These are phyloP conservation scores for Debaryomyces robertsiae DNA, from an alignment of 1,139 yeast genomes.

Conservation along the genomic window DNA sequence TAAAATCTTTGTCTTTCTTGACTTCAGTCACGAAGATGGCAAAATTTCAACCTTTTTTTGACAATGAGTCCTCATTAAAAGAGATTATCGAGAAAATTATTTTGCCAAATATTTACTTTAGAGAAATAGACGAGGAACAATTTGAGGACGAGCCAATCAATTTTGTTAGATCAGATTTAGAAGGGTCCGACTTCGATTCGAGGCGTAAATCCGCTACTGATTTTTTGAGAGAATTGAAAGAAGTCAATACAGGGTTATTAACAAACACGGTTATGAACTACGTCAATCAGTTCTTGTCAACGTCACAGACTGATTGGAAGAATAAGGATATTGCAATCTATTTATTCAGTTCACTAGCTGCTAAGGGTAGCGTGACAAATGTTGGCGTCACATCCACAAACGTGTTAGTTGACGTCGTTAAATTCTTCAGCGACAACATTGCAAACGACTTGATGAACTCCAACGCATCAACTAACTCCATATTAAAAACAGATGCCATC, in stretches of 20 bases:
- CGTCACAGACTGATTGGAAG: slow-evolving; percentile 67
- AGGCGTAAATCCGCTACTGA: slow-evolving; percentile 91
- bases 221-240: slow-evolving; percentile 83
- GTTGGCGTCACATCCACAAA: slow-evolving; percentile 91
- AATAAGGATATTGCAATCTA: slow-evolving; percentile 86
- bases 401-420: slow-evolving; percentile 79
- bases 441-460: slow-evolving; percentile 72
- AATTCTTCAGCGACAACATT: slow-evolving; percentile 77
- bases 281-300: slow-evolving; percentile 64
- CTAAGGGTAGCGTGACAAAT: slow-evolving; percentile 83
- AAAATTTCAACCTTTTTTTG: slow-evolving; percentile 59
- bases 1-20: slow-evolving; percentile 77
- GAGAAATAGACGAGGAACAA: slow-evolving; percentile 85
- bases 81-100: slow-evolving; percentile 82
- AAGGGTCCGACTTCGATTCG: slow-evolving; percentile 92
- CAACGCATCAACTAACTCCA: slow-evolving; percentile 54
- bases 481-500: slow-evolving; percentile 88
- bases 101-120: slow-evolving; percentile 82
- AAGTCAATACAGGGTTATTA: slow-evolving; percentile 70
- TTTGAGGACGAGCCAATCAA: slow-evolving; percentile 98
- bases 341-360: slow-evolving; percentile 84
- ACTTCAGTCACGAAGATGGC: slow-evolving; percentile 79
- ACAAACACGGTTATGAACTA: slow-evolving; percentile 80
- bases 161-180: slow-evolving; percentile 87
- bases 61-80: slow-evolving; percentile 65